phyloP scores from a whole-genome alignment of 345 rosid genomes.

The Laguncularia racemosa region DNA sequence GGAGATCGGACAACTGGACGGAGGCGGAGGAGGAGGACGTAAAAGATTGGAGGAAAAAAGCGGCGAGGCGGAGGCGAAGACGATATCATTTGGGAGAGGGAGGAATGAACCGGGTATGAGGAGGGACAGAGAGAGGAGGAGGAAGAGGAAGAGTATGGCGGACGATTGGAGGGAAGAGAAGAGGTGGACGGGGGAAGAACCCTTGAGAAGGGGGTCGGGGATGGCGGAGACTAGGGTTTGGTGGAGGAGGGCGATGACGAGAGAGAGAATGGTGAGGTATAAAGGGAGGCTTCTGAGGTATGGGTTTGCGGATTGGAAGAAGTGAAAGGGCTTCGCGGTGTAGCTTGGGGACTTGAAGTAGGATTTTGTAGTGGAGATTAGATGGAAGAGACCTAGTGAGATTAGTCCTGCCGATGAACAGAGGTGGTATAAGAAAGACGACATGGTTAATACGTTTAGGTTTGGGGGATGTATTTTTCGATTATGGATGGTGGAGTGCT shows the following conservation, averaged over 20 bases:
- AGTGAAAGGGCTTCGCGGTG: slow-evolving; percentile 76
- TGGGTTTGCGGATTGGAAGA: slow-evolving; percentile 29
- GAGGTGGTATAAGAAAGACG: slow-evolving; percentile 48
- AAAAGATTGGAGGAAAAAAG: slow-evolving; percentile 67
- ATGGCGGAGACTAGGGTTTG: slow-evolving; percentile 57
- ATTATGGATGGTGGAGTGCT: too few relatives aligned
- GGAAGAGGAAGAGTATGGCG: slow-evolving; percentile 75
- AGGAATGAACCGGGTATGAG: slow-evolving; percentile 58
- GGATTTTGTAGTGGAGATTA: slow-evolving; percentile 53
- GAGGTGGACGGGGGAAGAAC: slow-evolving; percentile 77
- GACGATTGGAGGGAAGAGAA: slow-evolving; percentile 77
- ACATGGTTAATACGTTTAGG: slow-evolving; percentile 26
- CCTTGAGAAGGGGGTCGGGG: slow-evolving; percentile 79
- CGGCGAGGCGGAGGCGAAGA: slow-evolving; percentile 76
- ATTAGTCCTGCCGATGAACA: slow-evolving; percentile 57
- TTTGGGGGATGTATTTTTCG: neutral
- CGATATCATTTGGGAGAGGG: slow-evolving; percentile 67
- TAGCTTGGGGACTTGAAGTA: slow-evolving; percentile 66
- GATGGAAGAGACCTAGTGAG: slow-evolving; percentile 64
- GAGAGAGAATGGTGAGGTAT: slow-evolving; percentile 47
- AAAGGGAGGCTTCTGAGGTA: slow-evolving; percentile 52
- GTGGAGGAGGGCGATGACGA: slow-evolving; percentile 58
- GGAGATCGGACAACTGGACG: slow-evolving; percentile 73
- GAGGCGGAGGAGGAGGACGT: slow-evolving; percentile 54
- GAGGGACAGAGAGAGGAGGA: slow-evolving; percentile 50